These are phyloP conservation scores for Copromyces sp. DNA, from an alignment of 495 filamentous ascomycete species.

Conservation along the genomic window DNA sequence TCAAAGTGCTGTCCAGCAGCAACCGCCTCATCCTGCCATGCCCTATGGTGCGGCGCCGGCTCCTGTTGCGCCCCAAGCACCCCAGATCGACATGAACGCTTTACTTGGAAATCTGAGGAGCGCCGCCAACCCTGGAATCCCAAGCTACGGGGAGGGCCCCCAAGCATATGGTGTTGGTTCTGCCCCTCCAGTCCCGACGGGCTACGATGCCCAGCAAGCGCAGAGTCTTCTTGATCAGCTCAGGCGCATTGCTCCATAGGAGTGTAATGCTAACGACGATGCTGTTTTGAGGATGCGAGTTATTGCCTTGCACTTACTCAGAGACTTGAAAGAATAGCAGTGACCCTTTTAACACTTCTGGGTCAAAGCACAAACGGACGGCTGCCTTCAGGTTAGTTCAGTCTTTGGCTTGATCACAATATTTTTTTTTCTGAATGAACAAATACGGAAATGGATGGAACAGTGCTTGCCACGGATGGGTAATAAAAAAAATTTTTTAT, in stretches of 20 bases:
- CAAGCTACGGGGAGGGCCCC: background rate
- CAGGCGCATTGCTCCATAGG: background rate
- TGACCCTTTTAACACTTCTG: too few relatives aligned
- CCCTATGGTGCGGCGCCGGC: constrained; percentile 24
- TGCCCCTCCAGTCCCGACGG: background rate
- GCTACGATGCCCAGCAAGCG: background rate
- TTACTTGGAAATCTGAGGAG: constrained; percentile 15
- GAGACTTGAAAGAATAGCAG: too few relatives aligned
- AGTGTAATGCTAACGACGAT: background rate
- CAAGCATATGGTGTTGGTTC: background rate
- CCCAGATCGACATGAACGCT: constrained; percentile 20
- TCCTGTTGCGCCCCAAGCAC: constrained; percentile 19
- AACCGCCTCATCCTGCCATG: constrained; percentile 41
- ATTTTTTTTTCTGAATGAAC: too few relatives aligned
- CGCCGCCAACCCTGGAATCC: background rate
- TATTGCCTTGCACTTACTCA: background rate
- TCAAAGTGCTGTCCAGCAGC: constrained; percentile 36
- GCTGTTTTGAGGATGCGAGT: background rate
- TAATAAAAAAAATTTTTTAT: too few relatives aligned
- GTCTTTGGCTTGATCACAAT: too few relatives aligned
- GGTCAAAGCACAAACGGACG: too few relatives aligned
- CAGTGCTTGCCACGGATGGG: too few relatives aligned
- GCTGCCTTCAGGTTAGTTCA: too few relatives aligned
- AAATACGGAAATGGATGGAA: too few relatives aligned
- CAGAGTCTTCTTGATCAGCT: background rate